Conservation (phyloP, 306 rosid species). For the Begonia fuchsioides region DNA sequence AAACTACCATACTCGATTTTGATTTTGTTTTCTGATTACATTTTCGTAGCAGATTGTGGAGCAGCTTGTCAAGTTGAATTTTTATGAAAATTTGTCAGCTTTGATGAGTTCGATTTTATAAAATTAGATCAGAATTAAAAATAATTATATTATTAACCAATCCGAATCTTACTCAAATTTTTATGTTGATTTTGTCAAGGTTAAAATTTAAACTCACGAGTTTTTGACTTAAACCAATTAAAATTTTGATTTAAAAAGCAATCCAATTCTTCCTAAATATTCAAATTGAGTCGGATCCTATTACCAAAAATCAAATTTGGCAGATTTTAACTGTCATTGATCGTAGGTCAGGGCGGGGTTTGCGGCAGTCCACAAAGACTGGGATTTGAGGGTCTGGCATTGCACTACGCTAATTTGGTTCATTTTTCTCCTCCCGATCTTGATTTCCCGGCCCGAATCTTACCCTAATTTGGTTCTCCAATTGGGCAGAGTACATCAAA, state of each 20-base stretch:
- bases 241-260: too few species aligned
- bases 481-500: constrained; percentile 79
- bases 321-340: not conserved
- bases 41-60: constrained; percentile 68
- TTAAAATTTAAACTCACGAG: too few species aligned
- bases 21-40: constrained; percentile 7
- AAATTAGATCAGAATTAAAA: too few species aligned
- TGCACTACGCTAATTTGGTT: constrained; percentile 76
- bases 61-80: constrained; percentile 53
- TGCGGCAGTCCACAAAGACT: constrained; percentile 38
- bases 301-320: constrained; percentile 6
- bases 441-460: constrained; percentile 3
- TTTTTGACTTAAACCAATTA: too few species aligned
- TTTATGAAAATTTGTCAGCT: too few species aligned
- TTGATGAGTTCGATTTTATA: too few species aligned
- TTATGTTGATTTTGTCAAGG: too few species aligned
- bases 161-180: too few species aligned
- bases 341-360: constrained; percentile 22
- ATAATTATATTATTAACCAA: too few species aligned
- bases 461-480: not conserved
- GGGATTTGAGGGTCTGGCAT: constrained; percentile 81
- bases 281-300: too few species aligned
- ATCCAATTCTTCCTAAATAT: too few species aligned
- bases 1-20: not conserved
- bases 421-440: not conserved